Evolutionary conservation across 2,329 filamentous ascomycete species (phyloP).

Genomic region (Myriosclerotinia curreyana): DNA sequence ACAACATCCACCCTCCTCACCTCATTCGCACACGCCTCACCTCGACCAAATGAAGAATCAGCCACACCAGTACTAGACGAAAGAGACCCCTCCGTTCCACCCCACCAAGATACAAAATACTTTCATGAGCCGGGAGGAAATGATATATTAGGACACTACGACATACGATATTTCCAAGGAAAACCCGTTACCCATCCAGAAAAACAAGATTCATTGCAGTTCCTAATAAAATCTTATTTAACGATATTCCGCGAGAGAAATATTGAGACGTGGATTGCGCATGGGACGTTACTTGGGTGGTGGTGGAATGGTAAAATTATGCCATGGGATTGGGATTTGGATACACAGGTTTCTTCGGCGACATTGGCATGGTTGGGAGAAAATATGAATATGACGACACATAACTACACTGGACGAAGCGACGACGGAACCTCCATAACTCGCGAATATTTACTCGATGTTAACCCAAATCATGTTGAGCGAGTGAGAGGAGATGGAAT

Average conservation of each 20-base stretch:
- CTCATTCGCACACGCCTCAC: slow-evolving; percentile 7
- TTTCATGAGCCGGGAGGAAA: slow-evolving; percentile 56
- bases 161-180: slow-evolving; percentile 63
- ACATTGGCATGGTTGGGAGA: slow-evolving; percentile 65
- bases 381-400: slow-evolving; percentile 64
- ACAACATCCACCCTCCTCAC: slow-evolving; percentile 3
- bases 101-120: slow-evolving; percentile 31
- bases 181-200: slow-evolving; percentile 62
- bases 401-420: slow-evolving; percentile 41
- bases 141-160: slow-evolving; percentile 67
- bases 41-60: slow-evolving; percentile 1
- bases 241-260: slow-evolving; percentile 60
- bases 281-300: slow-evolving; percentile 81
- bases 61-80: background rate
- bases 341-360: slow-evolving; percentile 69
- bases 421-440: slow-evolving; percentile 43
- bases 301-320: slow-evolving; percentile 81
- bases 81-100: background rate
- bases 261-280: slow-evolving; percentile 81
- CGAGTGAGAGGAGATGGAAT: slow-evolving; percentile 61
- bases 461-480: slow-evolving; percentile 68
- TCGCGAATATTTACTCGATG: slow-evolving; percentile 66
- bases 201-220: slow-evolving; percentile 61
- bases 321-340: slow-evolving; percentile 82
- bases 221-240: slow-evolving; percentile 74